Percentiles rank a stretch among this genome's conserved stretches.
phyloP scores from a whole-genome alignment of 441 rosid genomes.

The Dalechampia spathulata region DNA sequence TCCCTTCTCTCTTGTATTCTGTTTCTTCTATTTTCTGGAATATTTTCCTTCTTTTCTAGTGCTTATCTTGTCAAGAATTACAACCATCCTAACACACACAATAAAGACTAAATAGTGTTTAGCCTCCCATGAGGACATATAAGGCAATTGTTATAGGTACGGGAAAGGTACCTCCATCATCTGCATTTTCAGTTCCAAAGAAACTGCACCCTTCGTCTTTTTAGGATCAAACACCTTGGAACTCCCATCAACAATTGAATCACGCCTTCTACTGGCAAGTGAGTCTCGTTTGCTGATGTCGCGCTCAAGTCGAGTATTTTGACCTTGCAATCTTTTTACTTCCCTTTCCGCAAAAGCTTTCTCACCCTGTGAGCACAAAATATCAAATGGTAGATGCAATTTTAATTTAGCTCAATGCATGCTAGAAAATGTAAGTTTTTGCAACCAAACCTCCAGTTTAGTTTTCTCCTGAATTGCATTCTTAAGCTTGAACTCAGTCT shows the following conservation, averaged over 20 bases:
- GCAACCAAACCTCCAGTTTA: constrained; percentile 70
- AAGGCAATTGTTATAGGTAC: neutral
- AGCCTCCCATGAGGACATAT: neutral
- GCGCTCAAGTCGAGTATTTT: constrained; percentile 78
- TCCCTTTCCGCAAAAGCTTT: constrained; percentile 84
- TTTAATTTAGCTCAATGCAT: constrained; percentile 2
- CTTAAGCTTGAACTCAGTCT: constrained; percentile 79
- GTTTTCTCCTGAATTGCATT: constrained; percentile 88
- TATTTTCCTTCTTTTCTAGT: too few relatives aligned
- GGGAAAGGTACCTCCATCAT: constrained; percentile 24
- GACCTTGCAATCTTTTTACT: constrained; percentile 61
- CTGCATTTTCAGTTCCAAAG: constrained; percentile 59
- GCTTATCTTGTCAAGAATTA: too few relatives aligned
- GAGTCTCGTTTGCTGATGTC: constrained; percentile 77
- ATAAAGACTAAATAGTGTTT: too few relatives aligned
- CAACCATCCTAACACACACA: too few relatives aligned
- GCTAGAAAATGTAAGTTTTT: constrained; percentile 4
- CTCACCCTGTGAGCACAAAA: constrained; percentile 47
- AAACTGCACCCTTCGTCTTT: constrained; percentile 27
- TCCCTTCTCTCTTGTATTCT: too few relatives aligned
- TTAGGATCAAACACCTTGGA: constrained; percentile 39
- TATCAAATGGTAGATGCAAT: constrained; percentile 3
- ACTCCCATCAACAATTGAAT: constrained; percentile 51
- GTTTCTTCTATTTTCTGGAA: too few relatives aligned
- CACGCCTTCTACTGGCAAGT: constrained; percentile 66